Base-by-base conservation (phyloP, 495 filamentous ascomycete genomes). In the Aspergillus heteromorphus region DNA sequence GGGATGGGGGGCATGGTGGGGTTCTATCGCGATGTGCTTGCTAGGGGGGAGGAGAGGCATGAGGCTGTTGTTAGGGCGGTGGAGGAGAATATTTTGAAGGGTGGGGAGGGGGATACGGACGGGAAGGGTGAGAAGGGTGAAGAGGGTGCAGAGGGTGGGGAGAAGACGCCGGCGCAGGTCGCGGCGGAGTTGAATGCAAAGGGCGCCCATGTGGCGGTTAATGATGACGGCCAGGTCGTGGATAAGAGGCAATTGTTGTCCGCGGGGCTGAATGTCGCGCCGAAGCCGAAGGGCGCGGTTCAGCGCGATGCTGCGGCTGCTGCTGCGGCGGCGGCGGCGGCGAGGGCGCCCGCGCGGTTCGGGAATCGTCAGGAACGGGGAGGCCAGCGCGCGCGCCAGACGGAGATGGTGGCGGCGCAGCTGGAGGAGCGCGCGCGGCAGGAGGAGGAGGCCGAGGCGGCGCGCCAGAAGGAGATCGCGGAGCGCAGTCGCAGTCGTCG, bases 191-290 rank as follows among this genome's bases (percentile, higher is more conserved):
- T 93, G 57, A 88, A 88, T 58, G 79, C 82, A 20, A 71, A 66
- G 48, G 92, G 88, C 2, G 83, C 83, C 5, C 74, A 78, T 13
- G 80, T 96, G 54, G 77, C 83, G 13, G 69, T 95, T 59, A 97
- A 97, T 61, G 93, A 97, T 57, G 93, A 97, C 43, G 93, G 95
- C 0, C 84, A 95, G 63, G 86, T 98, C 4, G 87, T 95, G 17
- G 93, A 98, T 64, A 97, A 96, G 76, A 81, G 92, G 18, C 88
- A 97, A 62, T 72, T 98, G 16, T 79, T 98, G 13, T 85, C 81
- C 45, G 92, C 92, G 10, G 93, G 93, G 40, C 72, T 98, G 38
- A 98, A 98, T 55, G 77, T 97, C 13, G 80, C 78, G 17, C 75
- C 84, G 7, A 87, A 84, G 59, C 76, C 80, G 11, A 83, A 80